Evolutionary conservation across 176 grass and related monocot genomes (phyloP).

Genomic region (Oryza glaberrima): DNA sequence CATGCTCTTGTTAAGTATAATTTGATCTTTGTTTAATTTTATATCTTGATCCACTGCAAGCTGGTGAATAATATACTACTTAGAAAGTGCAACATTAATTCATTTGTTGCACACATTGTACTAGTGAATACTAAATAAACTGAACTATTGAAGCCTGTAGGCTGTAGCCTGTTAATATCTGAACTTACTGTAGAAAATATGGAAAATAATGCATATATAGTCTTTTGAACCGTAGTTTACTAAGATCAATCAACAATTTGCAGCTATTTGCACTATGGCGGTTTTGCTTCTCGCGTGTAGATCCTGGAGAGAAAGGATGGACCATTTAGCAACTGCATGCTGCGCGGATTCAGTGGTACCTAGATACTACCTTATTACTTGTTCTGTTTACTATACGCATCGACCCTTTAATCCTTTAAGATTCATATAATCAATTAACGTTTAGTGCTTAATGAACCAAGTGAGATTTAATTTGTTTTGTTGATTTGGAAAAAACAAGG

Average conservation of each 20-base stretch:
- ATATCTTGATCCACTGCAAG: background rate
- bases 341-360: conserved; percentile 54
- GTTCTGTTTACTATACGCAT: background rate
- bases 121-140: too few species aligned
- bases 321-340: conserved; percentile 50
- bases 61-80: too few species aligned
- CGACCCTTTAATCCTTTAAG: too few species aligned
- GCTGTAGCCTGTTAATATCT: too few species aligned
- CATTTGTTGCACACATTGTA: too few species aligned
- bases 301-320: conserved; percentile 45
- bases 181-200: too few species aligned
- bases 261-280: conserved; percentile 62
- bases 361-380: background rate
- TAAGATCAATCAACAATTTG: background rate
- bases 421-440: background rate
- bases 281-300: conserved; percentile 43
- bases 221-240: too few species aligned
- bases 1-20: too few species aligned
- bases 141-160: too few species aligned
- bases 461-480: background rate
- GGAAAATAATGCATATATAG: too few species aligned
- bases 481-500: background rate
- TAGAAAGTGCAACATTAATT: too few species aligned
- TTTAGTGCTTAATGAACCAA: too few species aligned
- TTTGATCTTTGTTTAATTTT: background rate